Evolutionary conservation across 2,329 filamentous ascomycete species (phyloP).

Genomic region (Ophiostoma piceae): DNA sequence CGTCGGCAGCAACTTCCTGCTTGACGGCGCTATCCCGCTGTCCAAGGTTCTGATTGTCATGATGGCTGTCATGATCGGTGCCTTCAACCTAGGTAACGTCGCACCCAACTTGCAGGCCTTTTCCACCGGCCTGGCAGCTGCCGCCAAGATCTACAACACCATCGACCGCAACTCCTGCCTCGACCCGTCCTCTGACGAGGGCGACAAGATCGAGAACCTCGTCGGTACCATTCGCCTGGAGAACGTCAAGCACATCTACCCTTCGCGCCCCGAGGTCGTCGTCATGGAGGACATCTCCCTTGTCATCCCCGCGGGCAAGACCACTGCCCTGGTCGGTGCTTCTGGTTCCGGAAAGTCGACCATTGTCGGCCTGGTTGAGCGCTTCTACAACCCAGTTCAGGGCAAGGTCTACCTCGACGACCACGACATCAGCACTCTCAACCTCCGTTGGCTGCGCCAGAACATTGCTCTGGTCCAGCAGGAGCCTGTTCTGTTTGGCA

Average conservation of each 20-base stretch:
- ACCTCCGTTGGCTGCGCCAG: conserved; percentile 84
- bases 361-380: conserved; percentile 85
- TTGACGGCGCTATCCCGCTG: conserved; percentile 60
- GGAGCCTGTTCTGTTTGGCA: conserved; percentile 85
- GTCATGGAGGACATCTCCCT: conserved; percentile 83
- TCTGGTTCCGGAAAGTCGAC: conserved; percentile 95
- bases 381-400: conserved; percentile 86
- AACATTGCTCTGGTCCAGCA: conserved; percentile 91
- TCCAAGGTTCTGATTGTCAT: conserved; percentile 75
- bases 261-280: conserved; percentile 81
- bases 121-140: conserved; percentile 73
- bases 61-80: conserved; percentile 87
- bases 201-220: conserved; percentile 66
- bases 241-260: conserved; percentile 88
- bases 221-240: conserved; percentile 75
- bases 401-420: conserved; percentile 78
- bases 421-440: conserved; percentile 72
- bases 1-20: conserved; percentile 73
- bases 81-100: conserved; percentile 84
- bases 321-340: conserved; percentile 86
- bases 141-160: conserved; percentile 86
- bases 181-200: conserved; percentile 65
- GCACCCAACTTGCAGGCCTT: conserved; percentile 84
- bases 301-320: conserved; percentile 78
- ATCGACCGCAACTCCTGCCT: conserved; percentile 85